Evolutionary conservation across 2,329 filamentous ascomycete species (phyloP), one percentile per base, ranked within the genome.

Genomic region (Hypoxylon sp.): DNA sequence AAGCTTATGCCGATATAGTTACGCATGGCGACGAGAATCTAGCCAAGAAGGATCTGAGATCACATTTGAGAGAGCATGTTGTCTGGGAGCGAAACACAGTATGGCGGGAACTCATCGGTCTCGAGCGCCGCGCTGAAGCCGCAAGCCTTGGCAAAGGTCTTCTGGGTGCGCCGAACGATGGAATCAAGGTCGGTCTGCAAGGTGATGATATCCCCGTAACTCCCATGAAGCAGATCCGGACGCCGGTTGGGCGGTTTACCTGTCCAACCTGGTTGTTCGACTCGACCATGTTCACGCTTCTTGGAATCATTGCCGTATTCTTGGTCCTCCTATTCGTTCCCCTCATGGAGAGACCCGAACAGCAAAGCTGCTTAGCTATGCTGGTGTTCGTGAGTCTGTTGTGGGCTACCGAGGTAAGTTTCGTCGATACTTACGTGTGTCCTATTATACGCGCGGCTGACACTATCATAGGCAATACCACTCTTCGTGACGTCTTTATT

Each of bases 11-110:
- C 1, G 87, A 91, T 25, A 84, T 98, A 17, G 91, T 97, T 60
- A 97, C 94, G 0, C 88, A 91, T 45, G 94, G 94, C 30, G 93
- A 99, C 75, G 81, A 91, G 2, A 84, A 87, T 5, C 82, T 91
- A 11, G 94, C 96, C 3, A 93, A 90, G 75, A 91, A 93, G 72
- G 96, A 98, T 77, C 84, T 99, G 63, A 89, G 96, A 59, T 88
- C 97, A 30, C 94, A 99, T 76, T 86, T 99, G 25, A 87, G 96
- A 63, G 97, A 99, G 80, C 96, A 99, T 79, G 94, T 99, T 19
- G 95, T 98, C 0, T 99, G 96, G 97, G 97, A 99, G 79, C 89
- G 96, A 63, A 99, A 99, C 77, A 99, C 96, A 0, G 96, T 99
- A 17, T 99, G 96, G 96, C 87, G 97, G 81, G 96, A 99, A 75